phyloP scores from a whole-genome alignment of 1,284 basidiomycete genomes.

The Cutaneotrichosporon sp. region DNA sequence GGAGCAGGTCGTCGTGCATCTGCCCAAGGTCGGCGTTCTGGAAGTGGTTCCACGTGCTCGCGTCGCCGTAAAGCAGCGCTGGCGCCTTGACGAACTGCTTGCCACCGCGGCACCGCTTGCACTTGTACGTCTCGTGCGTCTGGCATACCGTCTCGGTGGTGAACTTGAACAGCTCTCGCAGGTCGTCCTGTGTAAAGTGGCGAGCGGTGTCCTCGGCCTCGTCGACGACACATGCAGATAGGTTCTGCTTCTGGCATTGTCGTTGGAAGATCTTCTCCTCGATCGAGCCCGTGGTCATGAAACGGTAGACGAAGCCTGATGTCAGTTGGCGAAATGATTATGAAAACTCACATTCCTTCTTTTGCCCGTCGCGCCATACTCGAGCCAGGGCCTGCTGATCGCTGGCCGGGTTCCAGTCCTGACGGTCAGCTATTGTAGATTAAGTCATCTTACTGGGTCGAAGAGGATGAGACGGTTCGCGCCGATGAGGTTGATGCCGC shows the following conservation, averaged over 20 bases:
- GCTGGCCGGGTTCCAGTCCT: conserved; percentile 97
- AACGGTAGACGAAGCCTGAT: conserved; percentile 92
- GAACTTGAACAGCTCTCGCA: conserved; percentile 89
- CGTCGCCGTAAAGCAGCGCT: conserved; percentile 91
- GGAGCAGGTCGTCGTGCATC: conserved; percentile 92
- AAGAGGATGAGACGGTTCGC: conserved; percentile 95
- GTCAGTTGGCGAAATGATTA: conserved; percentile 6
- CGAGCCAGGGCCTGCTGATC: conserved; percentile 98
- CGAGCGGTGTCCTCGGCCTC: conserved; percentile 94
- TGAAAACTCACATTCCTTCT: conserved; percentile 82
- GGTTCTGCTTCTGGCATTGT: conserved; percentile 85
- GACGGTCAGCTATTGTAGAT: conserved; percentile 5
- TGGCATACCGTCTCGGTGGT: conserved; percentile 85
- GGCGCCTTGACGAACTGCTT: conserved; percentile 79
- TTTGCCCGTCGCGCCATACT: conserved; percentile 99
- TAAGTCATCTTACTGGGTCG: conserved; percentile 70
- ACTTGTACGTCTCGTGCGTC: conserved; percentile 97
- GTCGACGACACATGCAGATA: conserved; percentile 96
- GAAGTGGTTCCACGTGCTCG: conserved; percentile 99
- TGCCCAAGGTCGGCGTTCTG: conserved; percentile 81
- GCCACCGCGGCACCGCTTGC: conserved; percentile 87
- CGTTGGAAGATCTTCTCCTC: conserved; percentile 99
- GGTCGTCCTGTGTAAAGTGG: conserved; percentile 87
- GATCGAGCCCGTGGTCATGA: conserved; percentile 95
- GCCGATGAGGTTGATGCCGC: conserved; percentile 97